phyloP scores from a whole-genome alignment of 768 basidiomycete genomes.

The Suillus ampliporus region DNA sequence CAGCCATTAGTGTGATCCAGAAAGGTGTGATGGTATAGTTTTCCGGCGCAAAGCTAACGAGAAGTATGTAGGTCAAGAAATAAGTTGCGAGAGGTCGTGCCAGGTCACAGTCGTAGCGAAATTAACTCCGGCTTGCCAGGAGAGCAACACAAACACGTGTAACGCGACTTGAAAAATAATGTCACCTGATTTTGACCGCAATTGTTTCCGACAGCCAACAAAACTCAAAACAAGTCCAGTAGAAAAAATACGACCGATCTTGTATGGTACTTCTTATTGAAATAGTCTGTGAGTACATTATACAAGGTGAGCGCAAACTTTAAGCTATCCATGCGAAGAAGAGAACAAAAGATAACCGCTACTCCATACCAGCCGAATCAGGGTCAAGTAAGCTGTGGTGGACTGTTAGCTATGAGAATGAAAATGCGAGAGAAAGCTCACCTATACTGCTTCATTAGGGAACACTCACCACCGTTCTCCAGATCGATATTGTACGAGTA shows the following conservation, averaged over 20 bases:
- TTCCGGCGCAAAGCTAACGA: not conserved
- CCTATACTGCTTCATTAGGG: conserved; percentile 93
- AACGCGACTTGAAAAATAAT: no score
- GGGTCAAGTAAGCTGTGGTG: conserved; percentile 12
- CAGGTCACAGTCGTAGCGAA: not conserved
- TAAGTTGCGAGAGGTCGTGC: not conserved
- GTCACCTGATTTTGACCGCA: not conserved
- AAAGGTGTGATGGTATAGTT: not conserved
- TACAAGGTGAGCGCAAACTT: conserved; percentile 3
- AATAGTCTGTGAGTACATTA: conserved; percentile 9
- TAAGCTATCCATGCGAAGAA: not conserved
- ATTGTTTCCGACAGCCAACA: not conserved
- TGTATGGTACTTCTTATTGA: conserved; percentile 3
- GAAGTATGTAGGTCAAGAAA: not conserved
- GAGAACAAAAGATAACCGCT: not conserved
- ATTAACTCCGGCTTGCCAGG: not conserved
- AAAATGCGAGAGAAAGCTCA: conserved; percentile 29
- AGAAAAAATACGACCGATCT: not conserved
- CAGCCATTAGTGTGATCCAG: conserved; percentile 19
- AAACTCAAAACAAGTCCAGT: not conserved
- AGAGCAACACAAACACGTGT: conserved; percentile 3
- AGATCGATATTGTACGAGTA: conserved; percentile 96
- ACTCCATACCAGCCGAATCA: conserved; percentile 7
- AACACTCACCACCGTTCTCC: conserved; percentile 95
- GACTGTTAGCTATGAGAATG: not conserved